Evolutionary conservation across 1,284 basidiomycete genomes (phyloP).

Genomic region (Hypsizygus ulmarius): DNA sequence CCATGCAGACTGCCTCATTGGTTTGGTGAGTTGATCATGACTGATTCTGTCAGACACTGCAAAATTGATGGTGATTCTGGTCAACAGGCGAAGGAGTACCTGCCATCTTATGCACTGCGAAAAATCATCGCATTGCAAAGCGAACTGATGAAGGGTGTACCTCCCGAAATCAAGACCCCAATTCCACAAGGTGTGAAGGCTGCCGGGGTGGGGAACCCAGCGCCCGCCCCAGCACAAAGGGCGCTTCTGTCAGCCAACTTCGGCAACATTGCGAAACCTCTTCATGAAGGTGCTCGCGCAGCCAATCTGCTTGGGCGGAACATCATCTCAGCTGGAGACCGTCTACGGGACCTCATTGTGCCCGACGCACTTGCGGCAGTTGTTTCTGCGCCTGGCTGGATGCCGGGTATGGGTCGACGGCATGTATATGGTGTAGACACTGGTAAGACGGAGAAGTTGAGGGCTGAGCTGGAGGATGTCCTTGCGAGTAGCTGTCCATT

Average conservation of each 20-base stretch:
- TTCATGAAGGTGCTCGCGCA: slow-evolving; percentile 59
- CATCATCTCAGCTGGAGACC: slow-evolving; percentile 85
- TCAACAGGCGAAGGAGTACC: slow-evolving; percentile 82
- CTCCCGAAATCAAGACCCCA: slow-evolving; percentile 23
- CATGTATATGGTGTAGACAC: slow-evolving; percentile 50
- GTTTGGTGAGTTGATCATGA: slow-evolving; percentile 62
- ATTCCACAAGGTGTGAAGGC: slow-evolving; percentile 20
- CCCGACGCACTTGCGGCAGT: slow-evolving; percentile 84
- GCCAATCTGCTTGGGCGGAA: slow-evolving; percentile 73
- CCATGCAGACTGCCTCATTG: slow-evolving; percentile 93
- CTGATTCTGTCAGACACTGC: slow-evolving; percentile 6
- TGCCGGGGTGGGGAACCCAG: slow-evolving; percentile 31
- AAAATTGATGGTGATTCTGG: slow-evolving; percentile 9
- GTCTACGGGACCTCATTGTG: slow-evolving; percentile 84
- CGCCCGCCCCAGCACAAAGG: slow-evolving; percentile 45
- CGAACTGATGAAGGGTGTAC: slow-evolving; percentile 65
- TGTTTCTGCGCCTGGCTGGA: slow-evolving; percentile 66
- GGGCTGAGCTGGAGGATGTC: slow-evolving; percentile 83
- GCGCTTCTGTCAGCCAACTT: slow-evolving; percentile 75
- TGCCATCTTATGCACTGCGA: slow-evolving; percentile 77
- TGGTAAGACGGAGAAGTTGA: slow-evolving; percentile 64
- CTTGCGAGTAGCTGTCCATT: slow-evolving; percentile 86
- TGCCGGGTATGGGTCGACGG: slow-evolving; percentile 57
- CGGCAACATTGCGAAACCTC: slow-evolving; percentile 44
- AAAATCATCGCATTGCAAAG: slow-evolving; percentile 83